phyloP scores from a whole-genome alignment of 2,329 filamentous ascomycete species.

The Aspergillus sp. region DNA sequence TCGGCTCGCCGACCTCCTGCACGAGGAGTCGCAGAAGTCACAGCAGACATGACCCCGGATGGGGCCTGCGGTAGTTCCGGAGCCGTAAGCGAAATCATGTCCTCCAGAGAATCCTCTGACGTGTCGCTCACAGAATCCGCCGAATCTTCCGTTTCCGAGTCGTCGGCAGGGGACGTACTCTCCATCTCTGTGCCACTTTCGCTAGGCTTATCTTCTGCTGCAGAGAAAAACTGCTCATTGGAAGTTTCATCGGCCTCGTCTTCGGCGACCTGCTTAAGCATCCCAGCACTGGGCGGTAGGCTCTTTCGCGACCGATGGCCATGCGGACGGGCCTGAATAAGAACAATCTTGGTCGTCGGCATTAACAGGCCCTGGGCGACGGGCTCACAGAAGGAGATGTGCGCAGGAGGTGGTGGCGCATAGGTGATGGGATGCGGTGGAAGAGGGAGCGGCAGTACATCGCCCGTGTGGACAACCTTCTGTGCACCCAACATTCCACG shows the following conservation, averaged over 20 bases:
- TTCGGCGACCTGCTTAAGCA: constrained; percentile 50
- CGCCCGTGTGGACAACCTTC: constrained; percentile 72
- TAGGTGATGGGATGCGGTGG: constrained; percentile 77
- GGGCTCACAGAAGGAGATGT: constrained; percentile 87
- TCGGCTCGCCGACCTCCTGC: constrained; percentile 61
- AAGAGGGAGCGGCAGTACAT: constrained; percentile 70
- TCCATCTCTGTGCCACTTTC: constrained; percentile 42
- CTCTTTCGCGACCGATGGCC: constrained; percentile 34
- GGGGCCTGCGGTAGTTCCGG: constrained; percentile 69
- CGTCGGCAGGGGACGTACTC: constrained; percentile 48
- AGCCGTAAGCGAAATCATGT: constrained; percentile 81
- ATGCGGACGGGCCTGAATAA: constrained; percentile 47
- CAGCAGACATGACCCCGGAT: constrained; percentile 68
- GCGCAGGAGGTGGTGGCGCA: constrained; percentile 71
- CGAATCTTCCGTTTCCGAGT: constrained; percentile 49
- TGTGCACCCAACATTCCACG: constrained; percentile 64
- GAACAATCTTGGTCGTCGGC: constrained; percentile 70
- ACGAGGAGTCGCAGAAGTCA: constrained; percentile 72
- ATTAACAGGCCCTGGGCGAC: constrained; percentile 78
- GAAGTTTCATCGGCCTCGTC: constrained; percentile 68
- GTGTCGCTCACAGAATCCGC: constrained; percentile 56
- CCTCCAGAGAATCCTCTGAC: constrained; percentile 85
- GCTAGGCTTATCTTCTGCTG: constrained; percentile 62
- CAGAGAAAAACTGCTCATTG: constrained; percentile 87
- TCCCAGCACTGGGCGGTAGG: constrained; percentile 40